Evolutionary conservation across 225 moss, liverwort and hornwort genomes (phyloP), one percentile per base, ranked within the genome.

Genomic region (Sphagnum tenellum): DNA sequence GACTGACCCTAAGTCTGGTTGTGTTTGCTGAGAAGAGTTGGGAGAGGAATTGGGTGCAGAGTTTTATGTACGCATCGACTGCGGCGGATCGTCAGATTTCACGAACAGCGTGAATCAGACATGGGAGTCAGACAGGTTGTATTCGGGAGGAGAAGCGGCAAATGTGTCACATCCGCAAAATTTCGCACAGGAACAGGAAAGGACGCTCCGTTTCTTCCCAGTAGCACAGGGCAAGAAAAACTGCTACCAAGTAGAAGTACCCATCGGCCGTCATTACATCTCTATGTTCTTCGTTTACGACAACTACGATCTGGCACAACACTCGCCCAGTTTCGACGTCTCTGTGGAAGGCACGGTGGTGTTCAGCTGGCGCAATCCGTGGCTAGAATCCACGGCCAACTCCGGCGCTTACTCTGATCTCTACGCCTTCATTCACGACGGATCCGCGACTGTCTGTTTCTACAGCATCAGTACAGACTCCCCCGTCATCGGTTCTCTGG

Each of bases 291-390:
- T 93, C 63, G 88, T 83, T 0, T 98, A 98, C 77, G 79, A 83
- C 70, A 90, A 98, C 55, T 98, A 92, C 54, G 93, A 98, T 69
- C 85, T 87, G 55, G 79, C 84, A 50, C 73, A 55, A 48, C 82
- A 78, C 49, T 71, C 86, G 50, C 96, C 96, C 5, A 93, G 77
- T 66, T 98, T 98, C 47, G 92, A 98, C 64, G 96, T 93, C 6
- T 83, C 92, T 5, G 92, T 98, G 9, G 96, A 93, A 67, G 90
- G 90, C 46, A 98, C 96, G 0, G 82, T 98, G 4, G 93, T 93
- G 11, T 93, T 93, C 69, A 98, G 83, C 75, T 98, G 86, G 90
- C 79, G 85, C 46, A 74, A 70, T 57, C 89, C 88, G 3, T 96
- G 95, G 95, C 45, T 11, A 7, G 71, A 66, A 7, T 66, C 55